Percentiles rank a stretch among this genome's conserved stretches.
phyloP scores from a whole-genome alignment of 2,329 filamentous ascomycete genomes.

The Calonectria honghensis region DNA sequence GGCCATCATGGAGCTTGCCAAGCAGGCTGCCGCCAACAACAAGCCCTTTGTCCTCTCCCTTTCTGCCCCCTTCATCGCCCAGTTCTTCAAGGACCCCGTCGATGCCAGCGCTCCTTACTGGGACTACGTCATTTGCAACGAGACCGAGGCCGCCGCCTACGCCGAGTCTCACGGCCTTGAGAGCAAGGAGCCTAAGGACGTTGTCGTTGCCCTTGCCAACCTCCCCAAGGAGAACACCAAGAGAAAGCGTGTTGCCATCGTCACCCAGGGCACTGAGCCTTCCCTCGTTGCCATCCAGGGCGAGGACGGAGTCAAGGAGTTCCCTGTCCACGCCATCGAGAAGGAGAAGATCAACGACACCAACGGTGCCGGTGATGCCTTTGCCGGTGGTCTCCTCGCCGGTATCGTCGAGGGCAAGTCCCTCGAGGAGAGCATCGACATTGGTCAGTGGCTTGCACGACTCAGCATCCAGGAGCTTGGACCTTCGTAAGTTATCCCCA shows the following conservation, averaged over 20 bases:
- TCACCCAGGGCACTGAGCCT: constrained; percentile 95
- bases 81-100: constrained; percentile 98
- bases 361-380: constrained; percentile 97
- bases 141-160: constrained; percentile 93
- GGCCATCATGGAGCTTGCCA: constrained; percentile 90
- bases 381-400: constrained; percentile 94
- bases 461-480: constrained; percentile 96
- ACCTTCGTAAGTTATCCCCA: constrained; percentile 84
- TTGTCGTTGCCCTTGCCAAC: constrained; percentile 89
- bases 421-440: constrained; percentile 86
- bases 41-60: constrained; percentile 95
- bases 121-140: constrained; percentile 97
- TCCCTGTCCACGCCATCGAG: constrained; percentile 86
- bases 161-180: constrained; percentile 86
- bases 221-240: constrained; percentile 93
- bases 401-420: constrained; percentile 90
- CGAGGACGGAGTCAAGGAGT: constrained; percentile 82
- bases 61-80: constrained; percentile 94
- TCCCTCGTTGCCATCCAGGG: constrained; percentile 89
- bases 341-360: constrained; percentile 92
- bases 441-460: constrained; percentile 97
- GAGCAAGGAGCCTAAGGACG: constrained; percentile 86
- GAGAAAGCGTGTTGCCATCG: constrained; percentile 89
- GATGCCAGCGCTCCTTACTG: constrained; percentile 92
- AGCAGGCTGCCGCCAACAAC: constrained; percentile 91